phyloP scores from a whole-genome alignment of 2,329 filamentous ascomycete species.

The Madurella fahalii region DNA sequence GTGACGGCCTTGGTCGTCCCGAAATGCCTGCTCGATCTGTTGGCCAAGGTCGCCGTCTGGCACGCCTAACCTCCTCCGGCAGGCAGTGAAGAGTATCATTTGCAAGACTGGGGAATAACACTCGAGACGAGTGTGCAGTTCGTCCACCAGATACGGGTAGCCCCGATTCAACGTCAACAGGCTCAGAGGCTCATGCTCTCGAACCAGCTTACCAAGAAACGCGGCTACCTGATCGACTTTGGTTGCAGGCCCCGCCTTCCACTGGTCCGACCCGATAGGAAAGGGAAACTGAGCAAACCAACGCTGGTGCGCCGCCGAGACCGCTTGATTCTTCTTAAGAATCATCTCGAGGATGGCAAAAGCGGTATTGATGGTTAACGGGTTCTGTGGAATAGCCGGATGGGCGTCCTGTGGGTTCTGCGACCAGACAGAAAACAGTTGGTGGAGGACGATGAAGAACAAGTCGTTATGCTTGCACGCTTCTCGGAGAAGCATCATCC shows the following conservation, averaged over 20 bases:
- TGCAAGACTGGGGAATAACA: constrained; percentile 31
- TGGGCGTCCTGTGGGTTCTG: constrained; percentile 35
- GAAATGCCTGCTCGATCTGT: constrained; percentile 25
- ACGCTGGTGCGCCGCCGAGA: constrained; percentile 27
- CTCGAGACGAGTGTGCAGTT: constrained; percentile 29
- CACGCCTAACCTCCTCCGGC: constrained; percentile 27
- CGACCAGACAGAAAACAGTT: constrained; percentile 59
- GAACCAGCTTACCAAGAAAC: constrained; percentile 43
- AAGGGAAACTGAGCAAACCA: constrained; percentile 39
- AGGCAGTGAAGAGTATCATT: constrained; percentile 29
- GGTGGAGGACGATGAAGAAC: constrained; percentile 63
- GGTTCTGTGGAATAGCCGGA: constrained; percentile 32
- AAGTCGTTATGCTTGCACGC: constrained; percentile 55
- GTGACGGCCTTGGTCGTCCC: constrained; percentile 24
- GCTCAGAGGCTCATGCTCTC: constrained; percentile 37
- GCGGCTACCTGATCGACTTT: constrained; percentile 35
- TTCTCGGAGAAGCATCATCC: constrained; percentile 51
- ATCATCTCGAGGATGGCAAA: constrained; percentile 35
- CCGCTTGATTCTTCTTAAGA: constrained; percentile 36
- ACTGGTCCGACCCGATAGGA: constrained; percentile 15
- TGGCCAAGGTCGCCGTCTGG: constrained; percentile 14
- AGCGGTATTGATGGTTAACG: constrained; percentile 29
- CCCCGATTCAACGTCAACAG: constrained; percentile 9
- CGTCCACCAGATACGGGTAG: constrained; percentile 34
- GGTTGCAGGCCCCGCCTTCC: constrained; percentile 18